Evolutionary conservation across 305 asterid genomes (phyloP).

Genomic region (Plantago lanceolata): DNA sequence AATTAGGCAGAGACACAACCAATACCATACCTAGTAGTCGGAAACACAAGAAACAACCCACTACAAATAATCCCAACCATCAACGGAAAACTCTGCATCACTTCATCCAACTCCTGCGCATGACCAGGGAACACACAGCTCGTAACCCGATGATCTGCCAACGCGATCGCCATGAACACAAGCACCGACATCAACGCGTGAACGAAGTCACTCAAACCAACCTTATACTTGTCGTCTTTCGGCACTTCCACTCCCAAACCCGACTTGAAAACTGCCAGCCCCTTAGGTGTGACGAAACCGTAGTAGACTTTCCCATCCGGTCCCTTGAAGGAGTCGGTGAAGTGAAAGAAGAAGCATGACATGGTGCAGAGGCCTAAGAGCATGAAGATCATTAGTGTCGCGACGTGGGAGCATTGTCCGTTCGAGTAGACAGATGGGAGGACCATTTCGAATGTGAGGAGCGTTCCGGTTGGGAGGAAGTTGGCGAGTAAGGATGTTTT

Average conservation of each 20-base stretch:
- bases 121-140: slow-evolving; percentile 70
- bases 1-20: slow-evolving; percentile 64
- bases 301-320: slow-evolving; percentile 74
- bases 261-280: slow-evolving; percentile 80
- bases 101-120: slow-evolving; percentile 65
- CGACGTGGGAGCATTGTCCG: slow-evolving; percentile 63
- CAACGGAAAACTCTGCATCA: slow-evolving; percentile 84
- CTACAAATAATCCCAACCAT: slow-evolving; percentile 89
- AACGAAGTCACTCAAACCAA: slow-evolving; percentile 69
- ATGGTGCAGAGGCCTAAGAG: slow-evolving; percentile 56
- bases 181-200: slow-evolving; percentile 80
- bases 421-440: slow-evolving; percentile 68
- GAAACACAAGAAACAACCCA: slow-evolving; percentile 79
- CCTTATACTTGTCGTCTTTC: slow-evolving; percentile 47
- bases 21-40: slow-evolving; percentile 74
- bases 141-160: slow-evolving; percentile 82
- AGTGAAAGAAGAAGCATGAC: slow-evolving; percentile 91
- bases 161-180: slow-evolving; percentile 71
- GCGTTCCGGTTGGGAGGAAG: slow-evolving; percentile 95
- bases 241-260: slow-evolving; percentile 71
- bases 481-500: slow-evolving; percentile 78
- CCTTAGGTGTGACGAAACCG: slow-evolving; percentile 73
- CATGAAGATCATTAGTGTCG: slow-evolving; percentile 58
- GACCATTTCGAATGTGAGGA: slow-evolving; percentile 89
- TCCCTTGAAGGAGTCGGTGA: slow-evolving; percentile 86